Evolutionary conservation across 768 basidiomycete genomes (phyloP).

Genomic region (Kwoniella heveanensis): DNA sequence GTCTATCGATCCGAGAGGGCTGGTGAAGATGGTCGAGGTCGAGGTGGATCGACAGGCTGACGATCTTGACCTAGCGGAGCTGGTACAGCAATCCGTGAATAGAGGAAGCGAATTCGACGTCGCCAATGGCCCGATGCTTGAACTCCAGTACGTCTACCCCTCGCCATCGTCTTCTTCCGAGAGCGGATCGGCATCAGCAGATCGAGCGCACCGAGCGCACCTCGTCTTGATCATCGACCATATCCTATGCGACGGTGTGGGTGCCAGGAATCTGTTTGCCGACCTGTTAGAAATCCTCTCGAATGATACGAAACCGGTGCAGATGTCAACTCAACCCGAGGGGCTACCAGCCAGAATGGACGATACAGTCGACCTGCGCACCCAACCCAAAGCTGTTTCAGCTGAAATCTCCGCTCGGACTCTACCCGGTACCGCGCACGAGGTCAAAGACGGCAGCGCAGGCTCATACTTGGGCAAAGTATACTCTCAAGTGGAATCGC

Average conservation of each 20-base stretch:
- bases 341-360: slow-evolving; percentile 18
- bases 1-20: neutral
- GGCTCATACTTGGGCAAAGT: neutral
- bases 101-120: slow-evolving; percentile 1
- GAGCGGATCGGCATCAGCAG: too few species aligned
- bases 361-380: slow-evolving; percentile 11
- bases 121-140: slow-evolving; percentile 4
- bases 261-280: slow-evolving; percentile 15
- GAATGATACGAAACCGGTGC: neutral
- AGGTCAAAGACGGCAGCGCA: too few species aligned
- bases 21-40: slow-evolving; percentile 5
- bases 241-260: slow-evolving; percentile 17
- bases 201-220: too few species aligned
- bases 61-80: neutral
- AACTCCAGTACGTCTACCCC: slow-evolving; percentile 3
- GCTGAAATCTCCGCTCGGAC: too few species aligned
- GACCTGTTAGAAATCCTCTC: slow-evolving; percentile 9
- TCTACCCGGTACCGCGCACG: too few species aligned
- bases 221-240: slow-evolving; percentile 15
- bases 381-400: too few species aligned
- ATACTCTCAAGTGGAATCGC: neutral
- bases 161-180: neutral
- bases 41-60: neutral
- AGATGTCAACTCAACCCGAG: neutral
- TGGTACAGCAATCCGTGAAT: neutral